Percentiles rank a stretch among this genome's conserved stretches.
Conservation (phyloP, 2,329 filamentous ascomycete species). For the Phaeosphaeria sp. region DNA sequence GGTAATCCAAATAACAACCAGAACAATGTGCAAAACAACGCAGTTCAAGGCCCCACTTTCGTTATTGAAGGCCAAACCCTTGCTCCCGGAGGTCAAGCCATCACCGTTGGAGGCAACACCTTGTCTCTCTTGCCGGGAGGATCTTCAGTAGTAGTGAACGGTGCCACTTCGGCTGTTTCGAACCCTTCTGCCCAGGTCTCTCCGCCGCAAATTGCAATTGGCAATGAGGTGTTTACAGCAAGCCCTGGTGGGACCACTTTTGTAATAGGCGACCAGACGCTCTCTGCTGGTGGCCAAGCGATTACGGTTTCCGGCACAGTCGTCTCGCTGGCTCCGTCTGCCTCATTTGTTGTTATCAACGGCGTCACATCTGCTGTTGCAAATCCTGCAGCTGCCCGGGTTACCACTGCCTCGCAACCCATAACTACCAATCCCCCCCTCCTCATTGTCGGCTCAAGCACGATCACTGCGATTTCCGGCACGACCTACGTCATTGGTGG, state of each 20-base stretch:
- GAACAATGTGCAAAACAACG: constrained; percentile 5
- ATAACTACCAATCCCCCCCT: constrained; percentile 35
- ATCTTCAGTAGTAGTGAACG: constrained; percentile 40
- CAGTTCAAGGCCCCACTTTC: constrained; percentile 32
- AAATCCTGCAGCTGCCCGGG: constrained; percentile 24
- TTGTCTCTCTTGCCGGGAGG: constrained; percentile 38
- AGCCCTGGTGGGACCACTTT: constrained; percentile 28
- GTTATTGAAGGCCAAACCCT: constrained; percentile 49
- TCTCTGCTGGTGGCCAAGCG: constrained; percentile 42
- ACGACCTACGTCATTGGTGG: constrained; percentile 48
- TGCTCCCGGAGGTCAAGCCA: constrained; percentile 38
- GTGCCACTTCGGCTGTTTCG: constrained; percentile 41
- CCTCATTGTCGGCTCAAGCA: constrained; percentile 40
- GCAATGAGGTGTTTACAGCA: constrained; percentile 23
- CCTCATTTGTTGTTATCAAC: constrained; percentile 41
- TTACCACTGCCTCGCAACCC: constrained; percentile 30
- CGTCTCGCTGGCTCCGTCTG: constrained; percentile 40
- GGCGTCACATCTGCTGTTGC: constrained; percentile 44
- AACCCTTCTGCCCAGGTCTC: constrained; percentile 22
- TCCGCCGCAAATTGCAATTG: constrained; percentile 22
- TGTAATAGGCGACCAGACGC: constrained; percentile 46
- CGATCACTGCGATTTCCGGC: constrained; percentile 32
- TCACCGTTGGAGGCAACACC: constrained; percentile 41
- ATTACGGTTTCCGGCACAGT: constrained; percentile 43
- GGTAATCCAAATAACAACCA: constrained; percentile 1